A percentile compares a stretch with the other conserved stretches of the same genome.
Conservation (phyloP, 2,329 filamentous ascomycete species). For the Immersiporthe knoxdaviesiana region DNA sequence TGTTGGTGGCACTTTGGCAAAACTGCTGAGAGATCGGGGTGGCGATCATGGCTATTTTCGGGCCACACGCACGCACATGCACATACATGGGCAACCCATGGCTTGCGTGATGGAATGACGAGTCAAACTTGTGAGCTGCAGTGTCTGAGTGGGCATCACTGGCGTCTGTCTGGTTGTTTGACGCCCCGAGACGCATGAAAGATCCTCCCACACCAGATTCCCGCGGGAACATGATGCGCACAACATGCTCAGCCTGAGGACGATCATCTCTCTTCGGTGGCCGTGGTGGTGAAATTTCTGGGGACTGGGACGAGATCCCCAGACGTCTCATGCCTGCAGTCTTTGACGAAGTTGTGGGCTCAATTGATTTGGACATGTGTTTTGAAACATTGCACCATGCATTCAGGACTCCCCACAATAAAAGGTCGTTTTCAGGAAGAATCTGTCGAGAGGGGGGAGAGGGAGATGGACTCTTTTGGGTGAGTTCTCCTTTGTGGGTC, state of each 20-base stretch:
- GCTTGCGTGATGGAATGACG: slow-evolving; percentile 7
- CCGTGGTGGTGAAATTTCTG: neutral
- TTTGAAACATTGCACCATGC: neutral
- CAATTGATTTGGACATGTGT: neutral
- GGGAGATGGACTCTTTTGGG: neutral
- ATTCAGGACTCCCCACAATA: neutral
- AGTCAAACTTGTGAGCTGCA: neutral
- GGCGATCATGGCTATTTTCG: slow-evolving; percentile 6
- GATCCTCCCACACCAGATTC: neutral
- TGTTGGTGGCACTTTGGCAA: neutral
- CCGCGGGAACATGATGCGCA: neutral
- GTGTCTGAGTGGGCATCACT: neutral
- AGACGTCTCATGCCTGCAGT: neutral
- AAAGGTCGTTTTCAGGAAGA: neutral
- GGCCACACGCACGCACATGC: neutral
- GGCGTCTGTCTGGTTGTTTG: neutral
- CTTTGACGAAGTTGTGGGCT: neutral
- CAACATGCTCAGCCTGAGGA: slow-evolving; percentile 2
- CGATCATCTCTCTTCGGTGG: neutral
- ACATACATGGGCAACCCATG: neutral
- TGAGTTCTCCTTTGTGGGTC: neutral
- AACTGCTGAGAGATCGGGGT: neutral
- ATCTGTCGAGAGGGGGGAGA: neutral
- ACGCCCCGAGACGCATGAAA: neutral
- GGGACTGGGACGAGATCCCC: neutral